Percentiles rank a stretch among this genome's conserved stretches.
These are phyloP conservation scores for Entonaema liquescens DNA, from an alignment of 495 filamentous ascomycete genomes.

Conservation along the genomic window DNA sequence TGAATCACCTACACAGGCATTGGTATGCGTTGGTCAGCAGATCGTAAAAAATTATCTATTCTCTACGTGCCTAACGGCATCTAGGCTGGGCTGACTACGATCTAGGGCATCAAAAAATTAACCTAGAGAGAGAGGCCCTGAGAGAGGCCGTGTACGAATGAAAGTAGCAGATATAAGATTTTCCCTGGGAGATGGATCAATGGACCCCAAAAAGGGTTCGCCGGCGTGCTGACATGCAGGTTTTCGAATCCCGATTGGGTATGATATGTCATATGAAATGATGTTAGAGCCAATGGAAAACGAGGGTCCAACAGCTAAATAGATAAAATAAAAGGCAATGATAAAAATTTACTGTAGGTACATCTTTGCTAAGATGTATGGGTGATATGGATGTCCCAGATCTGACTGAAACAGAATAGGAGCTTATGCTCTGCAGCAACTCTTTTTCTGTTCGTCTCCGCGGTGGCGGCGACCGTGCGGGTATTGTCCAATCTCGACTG, in stretches of 20 bases:
- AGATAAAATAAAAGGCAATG: slow-evolving; percentile 14
- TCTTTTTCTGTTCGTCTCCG: slow-evolving; percentile 37
- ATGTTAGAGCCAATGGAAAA: slow-evolving; percentile 30
- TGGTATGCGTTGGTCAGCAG: slow-evolving; percentile 37
- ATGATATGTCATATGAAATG: slow-evolving; percentile 30
- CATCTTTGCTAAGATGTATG: slow-evolving; percentile 13
- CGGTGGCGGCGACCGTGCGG: slow-evolving; percentile 37
- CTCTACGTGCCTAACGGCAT: slow-evolving; percentile 34
- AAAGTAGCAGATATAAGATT: slow-evolving; percentile 30
- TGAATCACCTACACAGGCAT: slow-evolving; percentile 7
- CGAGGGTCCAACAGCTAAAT: slow-evolving; percentile 5
- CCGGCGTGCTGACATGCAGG: slow-evolving; percentile 42
- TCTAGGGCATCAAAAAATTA: slow-evolving; percentile 8
- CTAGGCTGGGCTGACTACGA: slow-evolving; percentile 9
- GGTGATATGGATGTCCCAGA: slow-evolving; percentile 40
- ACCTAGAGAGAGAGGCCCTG: neutral
- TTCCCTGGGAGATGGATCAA: slow-evolving; percentile 36
- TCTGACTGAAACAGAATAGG: slow-evolving; percentile 46
- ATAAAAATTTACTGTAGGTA: slow-evolving; percentile 26
- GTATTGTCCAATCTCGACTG: slow-evolving; percentile 32
- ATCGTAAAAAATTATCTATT: slow-evolving; percentile 20
- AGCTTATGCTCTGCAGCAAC: slow-evolving; percentile 41
- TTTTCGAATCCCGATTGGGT: slow-evolving; percentile 39
- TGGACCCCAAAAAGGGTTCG: slow-evolving; percentile 37
- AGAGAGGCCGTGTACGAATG: slow-evolving; percentile 8